Evolutionary conservation across 108 stramenopile species (phyloP), one percentile per base, ranked within the genome.

Genomic region (Fragilaria crotonensis): DNA sequence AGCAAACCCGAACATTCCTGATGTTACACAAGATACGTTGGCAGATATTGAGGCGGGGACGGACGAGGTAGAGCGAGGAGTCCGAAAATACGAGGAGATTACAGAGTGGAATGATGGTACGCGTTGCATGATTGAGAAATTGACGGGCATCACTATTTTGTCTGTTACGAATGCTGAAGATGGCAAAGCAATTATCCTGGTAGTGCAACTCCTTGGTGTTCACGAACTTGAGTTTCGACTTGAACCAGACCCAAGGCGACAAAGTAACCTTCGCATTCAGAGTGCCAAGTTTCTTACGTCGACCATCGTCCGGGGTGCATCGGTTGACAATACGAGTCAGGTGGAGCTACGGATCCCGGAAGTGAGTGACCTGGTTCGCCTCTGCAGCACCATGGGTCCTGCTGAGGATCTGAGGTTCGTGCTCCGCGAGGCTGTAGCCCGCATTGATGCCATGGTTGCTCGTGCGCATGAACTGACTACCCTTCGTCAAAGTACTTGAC

Each of bases 321-420:
- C 3, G 23, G 28, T 41, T 28, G 29, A 30, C 17, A 59, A 63
- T 56, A 26, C 67, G 56, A 65, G 60, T 48, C 48, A 55, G 2
- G 58, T 61, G 11, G 33, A 36, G 7, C 26, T 81, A 3, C 26
- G 48, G 48, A 76, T 77, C 25, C 81, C 77, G 36, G 62, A 67
- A 2, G 47, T 81, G 7, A 58, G 72, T 30, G 81, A 82, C 49
- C 60, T 82, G 11, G 75, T 82, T 20, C 30, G 46, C 0, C 62
- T 67, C 27, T 45, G 47, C 36, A 45, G 59, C 21, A 48, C 32
- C 3, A 30, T 78, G 1, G 68, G 54, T 30, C 63, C 63, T 27
- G 72, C 60, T 0, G 23, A 69, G 25, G 74, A 70, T 11, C 60
- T 84, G 18, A 73, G 77, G 25, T 81, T 81, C 57, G 63, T 84